phyloP scores from a whole-genome alignment of 352 stramenopile genomes.

The Peronospora belbahrii region DNA sequence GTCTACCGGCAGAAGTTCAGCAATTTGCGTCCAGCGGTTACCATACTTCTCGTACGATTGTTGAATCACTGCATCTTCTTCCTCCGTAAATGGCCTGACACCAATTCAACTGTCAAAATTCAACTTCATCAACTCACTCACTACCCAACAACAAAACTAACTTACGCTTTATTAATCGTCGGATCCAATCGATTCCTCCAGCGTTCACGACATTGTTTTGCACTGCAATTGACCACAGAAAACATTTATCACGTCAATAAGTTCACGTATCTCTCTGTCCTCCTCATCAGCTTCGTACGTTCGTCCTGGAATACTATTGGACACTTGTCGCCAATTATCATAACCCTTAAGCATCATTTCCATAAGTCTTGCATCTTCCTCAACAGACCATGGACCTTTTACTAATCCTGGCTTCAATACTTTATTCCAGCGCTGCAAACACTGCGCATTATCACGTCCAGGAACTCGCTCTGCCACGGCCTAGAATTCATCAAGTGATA shows the following conservation, averaged over 20 bases:
- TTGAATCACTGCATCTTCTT: constrained; percentile 67
- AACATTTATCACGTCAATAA: background rate
- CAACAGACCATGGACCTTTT: constrained; percentile 88
- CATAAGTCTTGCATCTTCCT: constrained; percentile 86
- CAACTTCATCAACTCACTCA: background rate
- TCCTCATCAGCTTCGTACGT: constrained; percentile 29
- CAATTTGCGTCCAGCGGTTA: constrained; percentile 86
- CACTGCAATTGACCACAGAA: constrained; percentile 27
- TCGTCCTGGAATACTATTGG: constrained; percentile 55
- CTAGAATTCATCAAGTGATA: constrained; percentile 8
- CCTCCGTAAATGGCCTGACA: constrained; percentile 49
- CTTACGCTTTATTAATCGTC: constrained; percentile 84
- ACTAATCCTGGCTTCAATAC: constrained; percentile 88
- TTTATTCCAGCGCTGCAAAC: constrained; percentile 82
- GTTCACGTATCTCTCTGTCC: background rate
- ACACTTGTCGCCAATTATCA: constrained; percentile 66
- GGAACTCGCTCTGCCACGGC: constrained; percentile 56
- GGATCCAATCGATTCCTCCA: constrained; percentile 96
- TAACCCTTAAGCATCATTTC: constrained; percentile 79
- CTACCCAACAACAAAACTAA: background rate
- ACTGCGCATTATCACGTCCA: constrained; percentile 71
- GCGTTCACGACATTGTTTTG: constrained; percentile 94
- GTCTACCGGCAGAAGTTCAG: constrained; percentile 59
- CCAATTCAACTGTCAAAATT: no score
- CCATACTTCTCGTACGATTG: constrained; percentile 76